A percentile compares a stretch with the other conserved stretches of the same genome.
Conservation (phyloP, 2,329 filamentous ascomycete species). For the Colletotrichum chlorophyti region DNA sequence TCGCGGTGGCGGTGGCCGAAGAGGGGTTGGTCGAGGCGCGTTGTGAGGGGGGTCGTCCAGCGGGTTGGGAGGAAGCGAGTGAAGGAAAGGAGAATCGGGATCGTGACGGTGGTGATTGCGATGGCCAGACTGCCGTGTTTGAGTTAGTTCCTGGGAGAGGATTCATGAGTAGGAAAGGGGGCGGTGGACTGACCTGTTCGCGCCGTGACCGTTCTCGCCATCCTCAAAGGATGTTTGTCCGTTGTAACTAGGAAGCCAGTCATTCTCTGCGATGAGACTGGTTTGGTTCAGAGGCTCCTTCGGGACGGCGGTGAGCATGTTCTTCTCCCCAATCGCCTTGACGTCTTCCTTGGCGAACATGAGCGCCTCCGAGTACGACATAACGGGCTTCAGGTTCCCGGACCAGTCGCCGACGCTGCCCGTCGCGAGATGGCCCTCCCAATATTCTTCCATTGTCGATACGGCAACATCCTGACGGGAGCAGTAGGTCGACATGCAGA, state of each 20-base stretch:
- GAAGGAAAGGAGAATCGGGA: constrained; percentile 38
- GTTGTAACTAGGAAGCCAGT: constrained; percentile 51
- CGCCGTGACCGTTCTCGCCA: constrained; percentile 43
- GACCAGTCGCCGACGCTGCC: constrained; percentile 34
- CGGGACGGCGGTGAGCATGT: background rate
- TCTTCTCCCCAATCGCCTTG: background rate
- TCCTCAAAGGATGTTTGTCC: constrained; percentile 58
- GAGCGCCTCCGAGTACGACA: constrained; percentile 31
- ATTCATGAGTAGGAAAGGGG: background rate
- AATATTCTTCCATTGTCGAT: constrained; percentile 37
- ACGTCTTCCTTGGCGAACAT: background rate
- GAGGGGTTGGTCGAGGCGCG: constrained; percentile 35
- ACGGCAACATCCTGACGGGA: constrained; percentile 21
- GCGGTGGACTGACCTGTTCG: background rate
- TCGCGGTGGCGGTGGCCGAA: constrained; percentile 34
- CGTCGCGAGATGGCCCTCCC: constrained; percentile 38
- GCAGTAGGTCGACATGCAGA: constrained; percentile 42
- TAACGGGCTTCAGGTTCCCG: constrained; percentile 32
- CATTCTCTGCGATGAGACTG: constrained; percentile 36
- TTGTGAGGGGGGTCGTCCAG: background rate
- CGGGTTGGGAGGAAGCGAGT: constrained; percentile 37
- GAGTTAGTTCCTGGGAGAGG: background rate
- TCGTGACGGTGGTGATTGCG: constrained; percentile 30
- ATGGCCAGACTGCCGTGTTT: constrained; percentile 32
- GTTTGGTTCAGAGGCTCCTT: constrained; percentile 38